phyloP scores from a whole-genome alignment of 371 early-diverging fungal genomes.

The Syncephalis fuscata region DNA sequence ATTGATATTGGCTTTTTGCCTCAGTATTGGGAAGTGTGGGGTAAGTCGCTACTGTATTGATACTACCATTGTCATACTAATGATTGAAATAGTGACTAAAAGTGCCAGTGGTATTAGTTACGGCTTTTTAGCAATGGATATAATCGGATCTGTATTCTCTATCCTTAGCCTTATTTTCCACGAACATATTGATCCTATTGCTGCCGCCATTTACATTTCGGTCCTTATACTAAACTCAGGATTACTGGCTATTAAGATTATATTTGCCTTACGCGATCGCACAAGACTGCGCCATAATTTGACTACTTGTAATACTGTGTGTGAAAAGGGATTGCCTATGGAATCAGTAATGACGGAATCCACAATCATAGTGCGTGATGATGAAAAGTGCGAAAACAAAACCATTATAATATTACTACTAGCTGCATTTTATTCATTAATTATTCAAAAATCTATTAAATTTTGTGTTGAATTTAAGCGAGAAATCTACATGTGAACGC shows the following conservation, averaged over 20 bases:
- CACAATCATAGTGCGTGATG: too few species aligned
- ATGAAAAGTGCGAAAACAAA: too few species aligned
- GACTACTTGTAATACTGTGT: too few species aligned
- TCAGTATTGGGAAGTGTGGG: constrained; percentile 25
- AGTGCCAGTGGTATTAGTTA: constrained; percentile 22
- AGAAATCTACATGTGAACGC: too few species aligned
- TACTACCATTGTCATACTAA: background rate
- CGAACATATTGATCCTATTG: constrained; percentile 4
- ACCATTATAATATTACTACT: too few species aligned
- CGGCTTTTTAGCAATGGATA: constrained; percentile 25
- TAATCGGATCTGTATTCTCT: constrained; percentile 22
- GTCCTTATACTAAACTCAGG: background rate
- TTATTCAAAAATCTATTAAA: too few species aligned
- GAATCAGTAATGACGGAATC: too few species aligned
- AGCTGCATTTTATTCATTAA: too few species aligned
- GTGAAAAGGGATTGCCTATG: too few species aligned
- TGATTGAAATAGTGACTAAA: constrained; percentile 5
- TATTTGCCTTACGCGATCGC: too few species aligned
- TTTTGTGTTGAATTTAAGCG: too few species aligned
- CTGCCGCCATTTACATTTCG: constrained; percentile 3
- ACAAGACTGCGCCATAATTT: too few species aligned
- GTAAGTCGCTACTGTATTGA: constrained; percentile 6
- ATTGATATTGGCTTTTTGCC: constrained; percentile 25
- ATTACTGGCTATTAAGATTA: background rate
- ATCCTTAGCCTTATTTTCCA: constrained; percentile 14